Base-by-base conservation (phyloP, 345 rosid genomes). In the Melaleuca alternifolia region DNA sequence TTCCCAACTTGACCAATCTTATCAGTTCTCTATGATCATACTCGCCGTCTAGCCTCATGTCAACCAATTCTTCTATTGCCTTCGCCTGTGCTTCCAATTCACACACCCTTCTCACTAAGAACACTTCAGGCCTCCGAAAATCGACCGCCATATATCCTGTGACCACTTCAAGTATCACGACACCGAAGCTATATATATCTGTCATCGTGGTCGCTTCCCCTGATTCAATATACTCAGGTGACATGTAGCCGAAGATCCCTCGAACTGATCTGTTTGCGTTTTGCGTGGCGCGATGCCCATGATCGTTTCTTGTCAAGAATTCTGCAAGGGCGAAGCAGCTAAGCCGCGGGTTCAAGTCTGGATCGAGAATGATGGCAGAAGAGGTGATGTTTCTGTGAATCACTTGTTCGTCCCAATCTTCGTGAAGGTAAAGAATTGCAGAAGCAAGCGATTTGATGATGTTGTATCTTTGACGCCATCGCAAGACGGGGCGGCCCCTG, bases 391-490 rank as follows among this genome's bases (percentile, higher is more conserved):
- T 96, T 83, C 96, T 92, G 89, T 96, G 99, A 86, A 96, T 92
- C 24, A 97, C 99, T 88, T 97, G 97, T 82, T 97, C 99, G 12
- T 97, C 96, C 98, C 99, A 96, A 89, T 97, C 98, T 85, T 97
- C 99, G 20, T 97, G 99, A 86, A 97, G 99, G 83, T 96, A 97
- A 0, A 93, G 96, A 88, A 97, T 86, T 7, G 99, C 99, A 9
- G 93, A 91, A 85, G 98, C 99, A 44, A 97, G 97, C 15, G 97
- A 96, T 87, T 90, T 94, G 61, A 94, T 87, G 76, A 96, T 96
- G 88, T 84, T 94, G 86, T 93, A 94, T 84, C 99, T 89, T 54
- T 88, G 91, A 71, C 86, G 92, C 99, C 99, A 97, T 50, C 37
- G 65, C 90, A 97, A 91, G 88, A 89, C 76, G 7, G 91, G 87